Base-by-base conservation (phyloP, 2,329 filamentous ascomycete genomes). In the Arachnomyces sp. region DNA sequence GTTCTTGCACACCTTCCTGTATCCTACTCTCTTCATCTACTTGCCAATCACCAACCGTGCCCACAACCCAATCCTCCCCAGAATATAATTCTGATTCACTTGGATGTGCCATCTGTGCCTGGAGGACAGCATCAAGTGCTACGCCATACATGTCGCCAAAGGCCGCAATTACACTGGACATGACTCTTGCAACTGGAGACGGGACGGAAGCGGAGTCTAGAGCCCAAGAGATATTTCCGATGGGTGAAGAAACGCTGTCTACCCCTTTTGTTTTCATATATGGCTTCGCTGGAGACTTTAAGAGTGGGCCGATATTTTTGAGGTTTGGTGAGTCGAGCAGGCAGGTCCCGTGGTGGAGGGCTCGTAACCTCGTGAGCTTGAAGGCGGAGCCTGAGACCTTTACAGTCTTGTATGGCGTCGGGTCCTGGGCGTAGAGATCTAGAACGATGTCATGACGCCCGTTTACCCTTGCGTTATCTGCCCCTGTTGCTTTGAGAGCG, bases 351-450 rank as follows among this genome's bases (percentile, higher is more conserved):
- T 98, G 92, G 62, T 98, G 92, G 43, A 98, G 70, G 6, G 88
- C 82, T 33, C 90, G 75, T 36, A 77, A 68, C 16, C 84, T 73
- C 0, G 85, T 95, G 39, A 98, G 71, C 63, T 96, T 96, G 66
- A 94, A 98, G 8, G 92, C 92, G 1, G 88, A 95, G 1, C 92
- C 92, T 0, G 88, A 94, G 8, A 96, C 75, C 61, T 98, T 98
- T 56, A 81, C 77, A 2, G 73, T 71, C 28, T 57, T 55, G 7
- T 46, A 43, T 13, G 45, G 42, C 31, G 38, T 60, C 52, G 44
- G 45, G 45, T 55, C 36, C 57, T 49, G 36, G 4, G 44, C 16
- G 31, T 54, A 66, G 36, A 72, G 68, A 42, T 81, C 76, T 34
- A 93, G 70, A 16, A 96, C 87, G 52, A 98, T 95, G 58, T 98